Conservation (phyloP, 75 land plant genomes). For the Cunninghamia lanceolata region DNA sequence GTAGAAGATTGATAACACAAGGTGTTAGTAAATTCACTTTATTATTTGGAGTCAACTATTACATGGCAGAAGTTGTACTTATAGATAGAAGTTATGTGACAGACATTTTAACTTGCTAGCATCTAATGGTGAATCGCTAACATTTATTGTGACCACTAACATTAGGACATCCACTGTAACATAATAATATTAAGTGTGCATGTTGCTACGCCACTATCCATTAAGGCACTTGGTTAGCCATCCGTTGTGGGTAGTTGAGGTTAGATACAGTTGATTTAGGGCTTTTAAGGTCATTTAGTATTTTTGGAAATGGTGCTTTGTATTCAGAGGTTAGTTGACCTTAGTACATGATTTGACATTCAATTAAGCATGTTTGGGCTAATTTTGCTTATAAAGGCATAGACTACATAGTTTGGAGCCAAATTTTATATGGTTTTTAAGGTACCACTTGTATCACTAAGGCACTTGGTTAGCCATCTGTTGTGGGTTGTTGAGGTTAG, state of each 20-base stretch:
- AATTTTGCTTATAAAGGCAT: not conserved
- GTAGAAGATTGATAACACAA: not conserved
- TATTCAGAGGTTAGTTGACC: not conserved
- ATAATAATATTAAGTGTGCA: not conserved
- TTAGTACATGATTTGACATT: not conserved
- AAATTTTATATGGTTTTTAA: not conserved
- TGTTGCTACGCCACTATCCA: not conserved
- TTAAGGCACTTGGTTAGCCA: not conserved
- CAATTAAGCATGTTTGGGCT: not conserved
- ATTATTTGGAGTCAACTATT: not conserved
- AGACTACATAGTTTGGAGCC: not conserved
- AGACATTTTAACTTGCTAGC: not conserved
- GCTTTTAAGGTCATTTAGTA: not conserved
- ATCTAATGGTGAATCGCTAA: not conserved
- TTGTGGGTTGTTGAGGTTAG: not conserved
- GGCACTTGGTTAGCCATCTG: not conserved
- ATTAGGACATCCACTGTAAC: not conserved
- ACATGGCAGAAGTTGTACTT: not conserved
- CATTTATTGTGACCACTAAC: not conserved
- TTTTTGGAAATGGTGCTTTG: not conserved
- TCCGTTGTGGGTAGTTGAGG: not conserved
- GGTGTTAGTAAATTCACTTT: not conserved
- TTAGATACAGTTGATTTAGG: not conserved
- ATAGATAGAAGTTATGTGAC: not conserved
- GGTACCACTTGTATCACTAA: not conserved